These are phyloP conservation scores for Haberlea rhodopensis DNA, from an alignment of 257 asterid species.

Conservation along the genomic window DNA sequence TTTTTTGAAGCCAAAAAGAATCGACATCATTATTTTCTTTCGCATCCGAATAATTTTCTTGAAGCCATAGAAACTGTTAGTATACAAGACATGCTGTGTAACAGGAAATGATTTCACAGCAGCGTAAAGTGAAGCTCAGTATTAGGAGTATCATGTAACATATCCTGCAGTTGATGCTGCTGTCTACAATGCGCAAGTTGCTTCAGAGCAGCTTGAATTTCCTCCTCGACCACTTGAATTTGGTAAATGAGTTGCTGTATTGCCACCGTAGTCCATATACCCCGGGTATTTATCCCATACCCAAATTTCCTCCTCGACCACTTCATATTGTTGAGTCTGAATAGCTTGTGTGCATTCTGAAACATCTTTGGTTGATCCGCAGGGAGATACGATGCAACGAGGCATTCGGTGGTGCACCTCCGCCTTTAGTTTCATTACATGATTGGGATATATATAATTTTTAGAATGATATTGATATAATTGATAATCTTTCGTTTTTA, in stretches of 20 bases:
- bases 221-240: constrained; percentile 52
- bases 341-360: constrained; percentile 67
- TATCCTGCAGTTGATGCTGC: constrained; percentile 40
- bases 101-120: constrained; percentile 29
- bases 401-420: constrained; percentile 73
- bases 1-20: constrained; percentile 45
- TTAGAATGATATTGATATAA: too few relatives aligned
- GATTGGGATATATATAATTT: too few relatives aligned
- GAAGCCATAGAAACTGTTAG: background rate
- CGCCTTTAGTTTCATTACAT: constrained; percentile 73
- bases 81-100: constrained; percentile 1
- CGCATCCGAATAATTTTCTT: constrained; percentile 33
- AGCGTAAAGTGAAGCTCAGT: constrained; percentile 28
- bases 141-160: constrained; percentile 38
- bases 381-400: constrained; percentile 77
- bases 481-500: too few relatives aligned
- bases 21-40: constrained; percentile 38
- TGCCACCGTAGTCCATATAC: constrained; percentile 52
- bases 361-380: constrained; percentile 74
- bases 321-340: constrained; percentile 76
- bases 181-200: constrained; percentile 55
- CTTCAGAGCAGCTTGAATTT: constrained; percentile 52
- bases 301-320: too few relatives aligned
- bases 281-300: constrained; percentile 62
- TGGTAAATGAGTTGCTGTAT: constrained; percentile 43